phyloP scores from a whole-genome alignment of 192 early-diverging fungal species.

The Coemansia asiatica region DNA sequence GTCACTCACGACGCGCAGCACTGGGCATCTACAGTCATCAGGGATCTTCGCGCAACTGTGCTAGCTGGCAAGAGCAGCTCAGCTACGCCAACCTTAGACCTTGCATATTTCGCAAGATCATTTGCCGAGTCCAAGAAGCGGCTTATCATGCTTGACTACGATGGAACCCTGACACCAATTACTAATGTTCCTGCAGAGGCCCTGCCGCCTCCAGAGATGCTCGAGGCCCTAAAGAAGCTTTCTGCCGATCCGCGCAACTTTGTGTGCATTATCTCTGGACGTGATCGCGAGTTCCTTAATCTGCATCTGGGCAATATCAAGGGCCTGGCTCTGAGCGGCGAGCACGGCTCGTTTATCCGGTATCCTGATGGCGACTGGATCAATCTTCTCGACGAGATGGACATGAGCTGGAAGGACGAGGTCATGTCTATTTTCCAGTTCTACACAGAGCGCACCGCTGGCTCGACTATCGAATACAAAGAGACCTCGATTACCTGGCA shows the following conservation, averaged over 20 bases:
- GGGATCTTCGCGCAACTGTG: slow-evolving; percentile 64
- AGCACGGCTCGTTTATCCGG: slow-evolving; percentile 94
- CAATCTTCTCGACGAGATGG: slow-evolving; percentile 68
- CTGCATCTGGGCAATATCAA: slow-evolving; percentile 78
- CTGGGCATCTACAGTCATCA: slow-evolving; percentile 85
- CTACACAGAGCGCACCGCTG: slow-evolving; percentile 93
- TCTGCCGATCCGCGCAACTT: slow-evolving; percentile 77
- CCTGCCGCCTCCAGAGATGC: slow-evolving; percentile 78
- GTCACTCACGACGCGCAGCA: slow-evolving; percentile 76
- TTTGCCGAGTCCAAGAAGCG: slow-evolving; percentile 63
- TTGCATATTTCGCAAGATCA: slow-evolving; percentile 22
- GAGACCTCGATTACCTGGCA: slow-evolving; percentile 94
- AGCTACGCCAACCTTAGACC: slow-evolving; percentile 30
- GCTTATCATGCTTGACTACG: slow-evolving; percentile 93
- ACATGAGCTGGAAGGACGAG: slow-evolving; percentile 93
- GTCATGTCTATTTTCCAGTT: slow-evolving; percentile 91
- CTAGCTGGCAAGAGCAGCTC: slow-evolving; percentile 40
- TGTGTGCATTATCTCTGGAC: slow-evolving; percentile 90
- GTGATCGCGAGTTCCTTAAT: slow-evolving; percentile 82
- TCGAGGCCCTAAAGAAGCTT: slow-evolving; percentile 68
- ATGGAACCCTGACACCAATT: slow-evolving; percentile 94
- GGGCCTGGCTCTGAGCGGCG: slow-evolving; percentile 82
- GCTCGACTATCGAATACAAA: slow-evolving; percentile 93
- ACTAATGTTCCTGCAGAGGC: slow-evolving; percentile 79
- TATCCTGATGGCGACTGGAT: slow-evolving; percentile 78